These are phyloP conservation scores for Casaregolazyma lundiana DNA, from an alignment of 1,139 yeast genomes.

Conservation along the genomic window DNA sequence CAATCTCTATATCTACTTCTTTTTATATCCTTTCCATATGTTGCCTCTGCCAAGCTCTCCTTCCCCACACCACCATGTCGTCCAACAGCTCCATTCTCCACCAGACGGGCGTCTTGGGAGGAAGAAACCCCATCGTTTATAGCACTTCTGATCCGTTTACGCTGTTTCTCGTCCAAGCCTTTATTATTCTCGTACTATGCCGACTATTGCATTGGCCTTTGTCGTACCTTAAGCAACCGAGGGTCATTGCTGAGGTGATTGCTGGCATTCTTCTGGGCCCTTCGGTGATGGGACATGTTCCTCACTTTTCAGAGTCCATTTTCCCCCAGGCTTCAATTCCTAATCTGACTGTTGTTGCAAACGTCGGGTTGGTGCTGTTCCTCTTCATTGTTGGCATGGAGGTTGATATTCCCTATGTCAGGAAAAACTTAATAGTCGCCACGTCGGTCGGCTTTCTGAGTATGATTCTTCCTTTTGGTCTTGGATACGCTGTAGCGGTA, in stretches of 20 bases:
- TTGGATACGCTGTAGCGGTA: conserved; percentile 66
- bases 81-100: conserved; percentile 9
- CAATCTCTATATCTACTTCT: no score
- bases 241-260: conserved; percentile 73
- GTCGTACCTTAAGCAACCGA: conserved; percentile 59
- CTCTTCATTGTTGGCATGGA: conserved; percentile 74
- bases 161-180: conserved; percentile 53
- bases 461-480: conserved; percentile 71
- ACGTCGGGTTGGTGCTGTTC: conserved; percentile 66
- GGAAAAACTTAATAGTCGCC: conserved; percentile 56
- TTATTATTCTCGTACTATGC: conserved; percentile 49
- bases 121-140: conserved; percentile 62
- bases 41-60: no score
- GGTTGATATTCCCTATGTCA: conserved; percentile 62
- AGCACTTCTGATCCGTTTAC: conserved; percentile 54
- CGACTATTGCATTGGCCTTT: conserved; percentile 46
- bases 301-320: conserved; percentile 56
- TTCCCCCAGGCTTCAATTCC: conserved; percentile 62
- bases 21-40: no score
- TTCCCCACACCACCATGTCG: neutral
- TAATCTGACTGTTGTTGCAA: conserved; percentile 62
- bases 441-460: conserved; percentile 62
- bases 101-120: conserved; percentile 49
- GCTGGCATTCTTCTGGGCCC: conserved; percentile 56
- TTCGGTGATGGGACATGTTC: conserved; percentile 63